phyloP scores from a whole-genome alignment of 306 rosid genomes.

The Prunus salicina region DNA sequence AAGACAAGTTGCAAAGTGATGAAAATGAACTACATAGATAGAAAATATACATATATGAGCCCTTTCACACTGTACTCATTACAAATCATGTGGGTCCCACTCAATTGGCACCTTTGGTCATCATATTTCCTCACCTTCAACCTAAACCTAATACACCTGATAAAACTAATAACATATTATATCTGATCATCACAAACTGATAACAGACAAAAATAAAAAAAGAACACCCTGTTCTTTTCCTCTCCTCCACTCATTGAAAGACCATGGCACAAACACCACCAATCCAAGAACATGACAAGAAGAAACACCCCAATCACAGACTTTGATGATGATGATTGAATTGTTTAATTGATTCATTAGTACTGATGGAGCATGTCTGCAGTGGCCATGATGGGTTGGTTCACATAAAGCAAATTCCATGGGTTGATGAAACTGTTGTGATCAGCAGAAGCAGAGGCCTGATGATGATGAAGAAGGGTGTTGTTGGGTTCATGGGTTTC shows the following conservation, averaged over 20 bases:
- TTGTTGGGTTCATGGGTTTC: conserved; percentile 12
- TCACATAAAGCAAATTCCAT: conserved; percentile 40
- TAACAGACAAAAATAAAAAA: neutral
- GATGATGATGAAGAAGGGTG: neutral
- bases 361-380: conserved; percentile 56
- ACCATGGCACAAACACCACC: conserved; percentile 17
- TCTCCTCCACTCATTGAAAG: conserved; percentile 9
- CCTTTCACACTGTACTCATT: neutral
- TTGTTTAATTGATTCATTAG: conserved; percentile 14
- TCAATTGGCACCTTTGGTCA: neutral
- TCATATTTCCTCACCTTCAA: neutral
- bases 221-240: neutral
- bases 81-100: neutral
- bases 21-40: too few relatives aligned
- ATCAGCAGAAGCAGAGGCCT: conserved; percentile 5
- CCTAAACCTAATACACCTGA: neutral
- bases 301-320: conserved; percentile 7
- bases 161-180: neutral
- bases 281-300: conserved; percentile 1
- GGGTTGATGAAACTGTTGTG: conserved; percentile 38
- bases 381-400: conserved; percentile 73
- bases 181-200: neutral
- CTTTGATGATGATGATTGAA: neutral
- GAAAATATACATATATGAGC: neutral
- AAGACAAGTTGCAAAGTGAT: neutral